Evolutionary conservation across 169 alveolate species (phyloP), one percentile per base, ranked within the genome.

Genomic region (Plasmodium billcollinsi): DNA sequence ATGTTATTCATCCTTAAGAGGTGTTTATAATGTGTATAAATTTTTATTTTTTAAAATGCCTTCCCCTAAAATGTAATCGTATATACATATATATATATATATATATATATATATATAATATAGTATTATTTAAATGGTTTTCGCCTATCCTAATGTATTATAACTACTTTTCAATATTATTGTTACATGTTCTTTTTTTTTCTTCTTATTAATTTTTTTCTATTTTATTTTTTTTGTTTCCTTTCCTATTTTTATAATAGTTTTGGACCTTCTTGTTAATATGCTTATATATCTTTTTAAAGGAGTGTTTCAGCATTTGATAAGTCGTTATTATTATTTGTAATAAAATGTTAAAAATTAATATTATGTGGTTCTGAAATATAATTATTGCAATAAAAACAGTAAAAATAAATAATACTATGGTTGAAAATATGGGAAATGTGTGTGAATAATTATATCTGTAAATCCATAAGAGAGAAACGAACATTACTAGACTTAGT

Each of bases 351-450:
- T 65, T 20, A 39, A 76, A 26, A 49, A 76, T 26, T 49, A 76
- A 14, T 8, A 76, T 63, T 76, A 76, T 39, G 33, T 76, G 63
- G 7, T 29, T 26, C 21, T 76, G 50, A 15, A 76, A 29, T n/a
- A 76, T 33, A 76, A 52, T 18, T 15, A 59, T 52, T 9, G 39
- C n/a, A 49, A 76, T 76, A 43, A 76, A 24, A 29, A 76, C 20
- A 2, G 89, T 76, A 33, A 76, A 76, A 26, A 65, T 47, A 43
- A 67, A 63, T 18, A 76, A 70, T 2, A 76, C 78, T 29, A 65
- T n/a, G 9, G 69, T 58, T 20, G 76, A 76, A 67, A 76, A 76
- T 47, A 65, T n/a, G 7, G 89, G 89, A 58, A 76, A 76, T 2
- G n/a, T 24, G 4, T 65, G 69, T 2, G 59, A 29, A 67, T 76